Conservation (phyloP, 2,329 filamentous ascomycete species). For the Fusarium anguioides region DNA sequence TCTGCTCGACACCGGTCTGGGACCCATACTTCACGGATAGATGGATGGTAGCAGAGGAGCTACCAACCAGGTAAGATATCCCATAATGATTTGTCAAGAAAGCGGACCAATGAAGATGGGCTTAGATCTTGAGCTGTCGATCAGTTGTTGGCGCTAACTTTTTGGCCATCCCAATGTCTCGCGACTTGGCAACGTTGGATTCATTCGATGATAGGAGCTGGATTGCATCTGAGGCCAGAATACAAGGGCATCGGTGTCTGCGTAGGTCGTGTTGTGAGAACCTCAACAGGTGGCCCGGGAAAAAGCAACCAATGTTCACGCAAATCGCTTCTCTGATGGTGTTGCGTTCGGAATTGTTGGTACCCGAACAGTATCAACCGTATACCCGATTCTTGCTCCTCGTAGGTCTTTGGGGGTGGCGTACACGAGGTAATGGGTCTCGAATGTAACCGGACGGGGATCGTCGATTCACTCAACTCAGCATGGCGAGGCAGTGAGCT, state of each 20-base stretch:
- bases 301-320: not conserved
- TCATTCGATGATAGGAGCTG: not conserved
- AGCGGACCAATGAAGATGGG: slow-evolving; percentile 25
- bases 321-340: slow-evolving; percentile 3
- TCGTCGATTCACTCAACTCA: slow-evolving; percentile 9
- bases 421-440: not conserved
- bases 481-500: not conserved
- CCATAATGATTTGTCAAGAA: slow-evolving; percentile 7
- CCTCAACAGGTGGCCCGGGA: slow-evolving; percentile 4
- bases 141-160: slow-evolving; percentile 38
- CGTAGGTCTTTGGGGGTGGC: slow-evolving; percentile 20
- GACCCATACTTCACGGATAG: not conserved
- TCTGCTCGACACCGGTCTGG: slow-evolving; percentile 23
- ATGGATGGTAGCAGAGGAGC: not conserved
- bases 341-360: not conserved
- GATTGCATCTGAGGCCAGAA: slow-evolving; percentile 29
- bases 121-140: slow-evolving; percentile 16
- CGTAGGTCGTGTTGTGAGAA: slow-evolving; percentile 9
- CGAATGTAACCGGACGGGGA: slow-evolving; percentile 20
- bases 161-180: slow-evolving; percentile 4
- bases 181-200: slow-evolving; percentile 11
- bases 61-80: slow-evolving; percentile 11
- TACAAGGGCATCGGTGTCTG: slow-evolving; percentile 12
- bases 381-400: not conserved
- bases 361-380: not conserved